Evolutionary conservation across 2,329 filamentous ascomycete species (phyloP), one percentile per base, ranked within the genome.

Genomic region (Claviceps lovelessii): DNA sequence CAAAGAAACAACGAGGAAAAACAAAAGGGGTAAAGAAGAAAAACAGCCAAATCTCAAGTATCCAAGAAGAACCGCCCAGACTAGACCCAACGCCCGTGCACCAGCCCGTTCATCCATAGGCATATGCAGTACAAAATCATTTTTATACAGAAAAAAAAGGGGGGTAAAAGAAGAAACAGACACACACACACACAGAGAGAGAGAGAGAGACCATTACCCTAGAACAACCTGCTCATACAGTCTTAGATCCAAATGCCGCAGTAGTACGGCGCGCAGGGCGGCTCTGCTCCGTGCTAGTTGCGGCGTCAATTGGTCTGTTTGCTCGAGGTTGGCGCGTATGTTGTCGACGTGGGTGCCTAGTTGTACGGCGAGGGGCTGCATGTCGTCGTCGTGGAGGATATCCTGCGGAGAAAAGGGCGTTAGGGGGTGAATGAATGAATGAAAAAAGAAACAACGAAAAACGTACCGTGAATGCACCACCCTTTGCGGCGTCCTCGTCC

Each of bases 321-420:
- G 79, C 55, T 72, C 67, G 44, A 81, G 67, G 61, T 82, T 82
- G 47, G 68, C 68, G 54, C 67, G 70, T 62, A 83, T 75, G 60
- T 76, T 81, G 57, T 81, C 76, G 67, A 80, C 75, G 58, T 82
- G 79, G 53, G 65, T 78, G 11, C 70, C 68, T 19, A 82, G 70
- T 62, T 80, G 77, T 17, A 70, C 63, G 0, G 72, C 73, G 4
- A 79, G 61, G 2, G 65, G 63, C n/a, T 70, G 60, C 17, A 80
- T 61, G 48, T 76, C 73, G 23, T 72, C 67, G 37, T 75, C 69
- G 35, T 56, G 54, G 17, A 54, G 47, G 17, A 53, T 42, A n/a
- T 41, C 42, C 52, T 54, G 51, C 28, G 9, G 33, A 35, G 4
- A 4, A 23, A 23, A 23, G 23, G 23, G 2, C 33, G 33, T 35